Conservation (phyloP, 2,329 filamentous ascomycete genomes). For the Volutella citrinella region DNA sequence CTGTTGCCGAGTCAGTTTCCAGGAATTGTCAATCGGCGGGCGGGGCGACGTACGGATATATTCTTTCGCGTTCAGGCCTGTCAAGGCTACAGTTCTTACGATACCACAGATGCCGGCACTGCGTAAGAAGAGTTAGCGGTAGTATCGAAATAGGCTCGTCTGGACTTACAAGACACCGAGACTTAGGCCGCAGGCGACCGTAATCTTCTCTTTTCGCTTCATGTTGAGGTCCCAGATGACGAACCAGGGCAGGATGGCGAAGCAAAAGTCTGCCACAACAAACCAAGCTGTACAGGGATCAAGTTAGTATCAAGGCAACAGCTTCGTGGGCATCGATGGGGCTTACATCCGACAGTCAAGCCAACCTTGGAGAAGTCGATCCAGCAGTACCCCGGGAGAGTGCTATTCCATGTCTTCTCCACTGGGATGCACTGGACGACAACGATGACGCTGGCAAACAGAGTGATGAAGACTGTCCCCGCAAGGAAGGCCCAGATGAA, state of each 20-base stretch:
- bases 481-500: slow-evolving; percentile 11
- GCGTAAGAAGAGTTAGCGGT: not conserved
- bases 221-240: slow-evolving; percentile 16
- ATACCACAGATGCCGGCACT: slow-evolving; percentile 13
- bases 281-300: slow-evolving; percentile 5
- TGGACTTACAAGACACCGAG: slow-evolving; percentile 15
- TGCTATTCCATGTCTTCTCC: slow-evolving; percentile 10
- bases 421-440: slow-evolving; percentile 12
- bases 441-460: slow-evolving; percentile 5
- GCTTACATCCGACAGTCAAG: slow-evolving; percentile 15
- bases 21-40: fast-evolving
- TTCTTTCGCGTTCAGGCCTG: slow-evolving; percentile 7
- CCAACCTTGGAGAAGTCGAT: slow-evolving; percentile 17
- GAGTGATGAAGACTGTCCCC: not conserved
- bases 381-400: slow-evolving; percentile 9
- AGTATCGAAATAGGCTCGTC: not conserved
- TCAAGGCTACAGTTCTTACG: slow-evolving; percentile 10
- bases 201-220: slow-evolving; percentile 16
- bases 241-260: slow-evolving; percentile 14
- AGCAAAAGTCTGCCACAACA: slow-evolving; percentile 11
- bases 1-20: not conserved
- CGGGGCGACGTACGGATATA: slow-evolving; percentile 7
- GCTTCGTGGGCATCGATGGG: not conserved
- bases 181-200: slow-evolving; percentile 9
- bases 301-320: not conserved